These are phyloP conservation scores for Brassica rapa DNA, from an alignment of 345 rosid genomes.

Conservation along the genomic window DNA sequence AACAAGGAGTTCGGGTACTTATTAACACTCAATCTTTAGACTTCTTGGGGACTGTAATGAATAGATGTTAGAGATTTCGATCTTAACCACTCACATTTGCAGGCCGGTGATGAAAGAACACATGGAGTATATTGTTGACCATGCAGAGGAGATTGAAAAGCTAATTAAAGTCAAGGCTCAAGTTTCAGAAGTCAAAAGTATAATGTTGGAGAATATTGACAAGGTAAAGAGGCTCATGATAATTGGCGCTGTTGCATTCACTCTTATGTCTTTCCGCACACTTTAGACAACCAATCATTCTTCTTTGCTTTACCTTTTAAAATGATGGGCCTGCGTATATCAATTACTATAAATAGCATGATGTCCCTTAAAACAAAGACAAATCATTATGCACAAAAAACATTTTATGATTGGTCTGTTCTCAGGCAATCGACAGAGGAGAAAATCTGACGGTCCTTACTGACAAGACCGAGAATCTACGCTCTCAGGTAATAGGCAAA, in stretches of 20 bases:
- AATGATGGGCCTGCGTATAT: not conserved
- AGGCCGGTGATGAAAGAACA: conserved; percentile 96
- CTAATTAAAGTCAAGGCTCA: conserved; percentile 95
- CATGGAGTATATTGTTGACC: conserved; percentile 93
- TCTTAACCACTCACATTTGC: conserved; percentile 27
- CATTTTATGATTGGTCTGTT: conserved; percentile 4
- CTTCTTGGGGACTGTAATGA: not conserved
- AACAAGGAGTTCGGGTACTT: conserved; percentile 93
- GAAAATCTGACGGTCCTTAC: conserved; percentile 69
- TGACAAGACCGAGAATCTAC: conserved; percentile 77
- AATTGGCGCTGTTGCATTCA: conserved; percentile 3
- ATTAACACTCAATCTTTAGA: conserved; percentile 2
- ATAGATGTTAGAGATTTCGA: not conserved
- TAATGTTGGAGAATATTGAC: conserved; percentile 95
- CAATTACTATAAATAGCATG: not conserved
- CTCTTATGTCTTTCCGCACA: conserved; percentile 24
- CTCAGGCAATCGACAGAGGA: conserved; percentile 83
- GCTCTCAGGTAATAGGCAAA: conserved; percentile 53
- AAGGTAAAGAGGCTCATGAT: conserved; percentile 48
- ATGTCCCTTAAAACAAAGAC: not conserved
- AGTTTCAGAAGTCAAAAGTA: conserved; percentile 95
- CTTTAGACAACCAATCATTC: conserved; percentile 25
- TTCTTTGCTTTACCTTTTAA: not conserved
- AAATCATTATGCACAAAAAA: not conserved
- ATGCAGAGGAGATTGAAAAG: conserved; percentile 92